phyloP scores from a whole-genome alignment of 2,329 filamentous ascomycete species.

The Penicillium sclerotigenum region DNA sequence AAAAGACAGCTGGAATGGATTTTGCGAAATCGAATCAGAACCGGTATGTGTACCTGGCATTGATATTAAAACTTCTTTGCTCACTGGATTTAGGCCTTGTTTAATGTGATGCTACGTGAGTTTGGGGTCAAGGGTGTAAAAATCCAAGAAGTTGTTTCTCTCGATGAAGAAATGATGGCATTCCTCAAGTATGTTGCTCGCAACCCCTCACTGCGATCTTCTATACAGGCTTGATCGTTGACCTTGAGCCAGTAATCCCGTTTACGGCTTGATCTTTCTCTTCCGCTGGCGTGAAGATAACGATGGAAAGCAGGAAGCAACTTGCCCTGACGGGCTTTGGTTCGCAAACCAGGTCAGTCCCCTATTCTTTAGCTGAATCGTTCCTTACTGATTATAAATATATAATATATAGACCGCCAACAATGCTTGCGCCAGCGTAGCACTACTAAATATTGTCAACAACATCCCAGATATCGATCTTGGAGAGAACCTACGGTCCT shows the following conservation, averaged over 20 bases:
- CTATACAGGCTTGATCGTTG: slow-evolving; percentile 1
- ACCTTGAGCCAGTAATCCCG: slow-evolving; percentile 56
- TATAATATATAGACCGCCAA: slow-evolving; percentile 60
- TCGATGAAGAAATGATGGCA: slow-evolving; percentile 65
- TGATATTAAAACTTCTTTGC: background rate
- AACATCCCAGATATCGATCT: slow-evolving; percentile 67
- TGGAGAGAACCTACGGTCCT: slow-evolving; percentile 65
- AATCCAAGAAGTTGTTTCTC: slow-evolving; percentile 70
- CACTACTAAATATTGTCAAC: slow-evolving; percentile 89
- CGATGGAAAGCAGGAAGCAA: slow-evolving; percentile 49
- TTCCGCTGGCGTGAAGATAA: slow-evolving; percentile 69
- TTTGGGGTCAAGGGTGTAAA: slow-evolving; percentile 72
- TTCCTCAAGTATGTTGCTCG: slow-evolving; percentile 55
- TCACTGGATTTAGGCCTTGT: slow-evolving; percentile 60
- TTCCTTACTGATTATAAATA: background rate
- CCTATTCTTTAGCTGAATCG: background rate
- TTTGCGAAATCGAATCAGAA: slow-evolving; percentile 78
- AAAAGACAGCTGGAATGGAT: slow-evolving; percentile 46
- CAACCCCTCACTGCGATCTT: background rate
- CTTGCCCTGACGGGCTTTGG: slow-evolving; percentile 69
- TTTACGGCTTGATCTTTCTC: slow-evolving; percentile 85
- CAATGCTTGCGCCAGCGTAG: slow-evolving; percentile 89
- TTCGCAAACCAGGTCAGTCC: slow-evolving; percentile 79
- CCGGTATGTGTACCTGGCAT: slow-evolving; percentile 55
- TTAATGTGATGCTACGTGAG: slow-evolving; percentile 78